Base-by-base conservation (phyloP, 495 filamentous ascomycete species). In the Trichoderma virens region DNA sequence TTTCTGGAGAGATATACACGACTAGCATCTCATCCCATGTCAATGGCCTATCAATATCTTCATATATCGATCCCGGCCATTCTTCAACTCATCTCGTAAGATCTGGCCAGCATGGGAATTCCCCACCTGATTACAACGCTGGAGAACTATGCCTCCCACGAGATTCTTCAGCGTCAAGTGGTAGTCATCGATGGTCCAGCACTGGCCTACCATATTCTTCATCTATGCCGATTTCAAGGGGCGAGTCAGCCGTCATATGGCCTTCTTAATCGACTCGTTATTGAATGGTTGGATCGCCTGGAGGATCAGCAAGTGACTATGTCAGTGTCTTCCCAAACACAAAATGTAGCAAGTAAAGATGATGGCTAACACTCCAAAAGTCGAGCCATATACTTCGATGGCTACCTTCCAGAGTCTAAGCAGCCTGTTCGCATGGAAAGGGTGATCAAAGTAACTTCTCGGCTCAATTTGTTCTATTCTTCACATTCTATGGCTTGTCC, bases 161-260 rank as follows among this genome's bases (percentile, higher is more conserved):
- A 77, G 9, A 60, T 73, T n/a, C 74, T 91, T 20, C 65, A 65
- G 3, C 69, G 74, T 14, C 66, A 70, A 47, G 71, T 69, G 1
- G 78, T 90, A 6, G 85, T 88, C 39, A 83, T 95, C 60, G 91
- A 95, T 67, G 91, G 91, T 0, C 90, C 91, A 0, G 86, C 83
- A 14, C 77, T 95, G 23, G 88, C 89, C 5, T 86, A 92, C 67
- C 83, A 90, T 69, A 75, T 93, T 41, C 84, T 87, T 56, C 72
- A 81, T 13, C 72, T 83, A 14, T 78, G 87, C 32, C 72, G 72
- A 51, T 78, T 72, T 47, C 72, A 60, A 47, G 60, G 59, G 65
- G 62, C 38, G 62, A 59, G 79, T 71, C 79, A 83, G 9, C 86
- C 89, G 7, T 78, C 83, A 0, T 93, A 92, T 70, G 66, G 76